Evolutionary conservation across 1,139 yeast genomes (phyloP), one percentile per base, ranked within the genome.

Genomic region (Protomyces inouyei): DNA sequence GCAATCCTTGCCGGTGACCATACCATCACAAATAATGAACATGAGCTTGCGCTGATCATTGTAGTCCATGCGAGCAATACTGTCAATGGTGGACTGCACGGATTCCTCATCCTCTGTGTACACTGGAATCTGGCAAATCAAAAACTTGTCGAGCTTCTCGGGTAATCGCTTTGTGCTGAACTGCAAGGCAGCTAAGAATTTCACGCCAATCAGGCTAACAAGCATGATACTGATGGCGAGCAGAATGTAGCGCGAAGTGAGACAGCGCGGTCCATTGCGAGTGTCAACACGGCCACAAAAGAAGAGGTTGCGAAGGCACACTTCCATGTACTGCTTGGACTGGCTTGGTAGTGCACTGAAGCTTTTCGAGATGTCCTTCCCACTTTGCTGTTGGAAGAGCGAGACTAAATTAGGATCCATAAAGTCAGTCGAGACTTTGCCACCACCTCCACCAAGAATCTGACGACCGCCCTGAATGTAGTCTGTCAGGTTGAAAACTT

Each of bases 91-190:
- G 25, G 76, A 71, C 12, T 79, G 73, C 59, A 77, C 69, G 16
- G 78, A 78, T 28, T 73, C 76, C 65, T 77, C 80, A 60, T 73
- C 74, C 65, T 77, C 80, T 8, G 80, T 77, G 67, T 77, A 77
- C 10, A 76, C 77, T 2, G 80, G 80, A 46, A 77, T 75, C 66
- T 77, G 80, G 67, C 79, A 76, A 14, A 77, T 72, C 28, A 77
- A 77, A 68, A 75, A 77, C 67, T 75, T 73, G 67, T 76, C 78
- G 64, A 77, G 77, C 23, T 72, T 71, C 3, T 76, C 72, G 0
- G 80, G 80, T 64, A 72, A 65, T 18, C 73, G 70, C 64, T 72
- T 72, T 23, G 74, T 68, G 2, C 78, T 77, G 61, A 77, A 76
- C 52, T 77, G 73, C 32, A 77, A 55, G 2, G 80, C 74, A 0